phyloP scores from a whole-genome alignment of 192 early-diverging fungal genomes.

The Backusella parvicylindrica region DNA sequence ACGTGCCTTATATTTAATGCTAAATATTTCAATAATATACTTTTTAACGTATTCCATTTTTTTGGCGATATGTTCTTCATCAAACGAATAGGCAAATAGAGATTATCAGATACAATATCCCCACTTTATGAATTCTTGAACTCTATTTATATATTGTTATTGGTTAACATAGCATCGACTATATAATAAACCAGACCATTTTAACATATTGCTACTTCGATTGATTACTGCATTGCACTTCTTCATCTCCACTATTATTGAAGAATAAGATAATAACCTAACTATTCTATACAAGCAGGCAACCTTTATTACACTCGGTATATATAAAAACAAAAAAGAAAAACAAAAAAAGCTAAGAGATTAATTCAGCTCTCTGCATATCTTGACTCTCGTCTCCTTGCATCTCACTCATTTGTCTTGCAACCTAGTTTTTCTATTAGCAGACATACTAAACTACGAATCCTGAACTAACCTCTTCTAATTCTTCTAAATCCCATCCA shows the following conservation, averaged over 20 bases:
- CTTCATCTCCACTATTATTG: neutral
- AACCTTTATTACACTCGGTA: neutral
- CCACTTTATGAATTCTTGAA: neutral
- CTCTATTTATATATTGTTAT: neutral
- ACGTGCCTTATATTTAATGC: no score
- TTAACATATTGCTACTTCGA: neutral
- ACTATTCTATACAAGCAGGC: neutral
- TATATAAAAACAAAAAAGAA: neutral
- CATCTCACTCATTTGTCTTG: slow-evolving; percentile 15
- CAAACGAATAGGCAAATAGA: neutral
- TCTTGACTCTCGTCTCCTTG: neutral
- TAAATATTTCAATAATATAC: no score
- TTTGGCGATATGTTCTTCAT: neutral
- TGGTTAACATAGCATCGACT: neutral
- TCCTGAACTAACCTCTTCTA: slow-evolving; percentile 54
- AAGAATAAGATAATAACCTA: neutral
- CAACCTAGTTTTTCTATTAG: neutral
- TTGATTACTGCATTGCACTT: neutral
- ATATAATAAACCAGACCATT: neutral
- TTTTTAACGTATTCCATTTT: no score
- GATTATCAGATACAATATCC: neutral
- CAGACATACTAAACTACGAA: neutral
- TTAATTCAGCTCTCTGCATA: slow-evolving; percentile 11
- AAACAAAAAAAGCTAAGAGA: neutral
- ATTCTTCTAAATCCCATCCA: slow-evolving; percentile 78